Base-by-base conservation (phyloP, 352 stramenopile genomes). In the Salisapilia sapeloensis region DNA sequence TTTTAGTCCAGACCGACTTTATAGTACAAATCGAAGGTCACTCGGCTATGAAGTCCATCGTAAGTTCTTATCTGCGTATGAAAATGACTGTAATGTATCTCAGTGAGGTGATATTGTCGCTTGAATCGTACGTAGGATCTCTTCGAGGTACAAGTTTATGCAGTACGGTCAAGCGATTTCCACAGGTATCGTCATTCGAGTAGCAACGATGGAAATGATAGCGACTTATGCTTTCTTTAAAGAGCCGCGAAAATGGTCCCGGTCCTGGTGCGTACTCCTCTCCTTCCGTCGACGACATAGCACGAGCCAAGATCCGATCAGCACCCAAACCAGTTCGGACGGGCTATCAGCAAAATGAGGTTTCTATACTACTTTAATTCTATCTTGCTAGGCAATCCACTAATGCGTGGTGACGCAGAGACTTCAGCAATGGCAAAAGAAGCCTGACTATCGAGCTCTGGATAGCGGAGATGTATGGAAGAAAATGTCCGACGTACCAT, bases 21-120 rank as follows among this genome's bases (percentile, higher is more conserved):
- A 83, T 38, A 83, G 61, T 47, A 65, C 59, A 9, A 77, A 47
- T 22, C 49, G 35, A 22, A 52, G 64, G 20, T 58, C 61, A 0
- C 34, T 83, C 9, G 67, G 67, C 13, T 81, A 83, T 28, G 58
- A 81, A 24, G 67, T 71, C 12, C 54, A 75, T 27, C 52, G 64
- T 83, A 56, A 29, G 62, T 38, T 6, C n/a, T 7, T 32, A 17
- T 18, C 6, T 21, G 3, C 9, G 14, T 23, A 1, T 2, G 11
- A 14, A 5, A 32, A 16, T 1, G 16, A 22, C 13, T 10, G 15
- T 25, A 12, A 15, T 27, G 32, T 15, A 6, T 7, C 19, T 28
- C 27, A 27, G 8, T 18, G 8, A 24, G 14, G 16, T 3, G 30
- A 23, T 3, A 19, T 37, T 6, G 35, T 14, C 17, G 15, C 10